Evolutionary conservation across 2,329 filamentous ascomycete genomes (phyloP), one percentile per base, ranked within the genome.

Genomic region (Colletotrichum sp.): DNA sequence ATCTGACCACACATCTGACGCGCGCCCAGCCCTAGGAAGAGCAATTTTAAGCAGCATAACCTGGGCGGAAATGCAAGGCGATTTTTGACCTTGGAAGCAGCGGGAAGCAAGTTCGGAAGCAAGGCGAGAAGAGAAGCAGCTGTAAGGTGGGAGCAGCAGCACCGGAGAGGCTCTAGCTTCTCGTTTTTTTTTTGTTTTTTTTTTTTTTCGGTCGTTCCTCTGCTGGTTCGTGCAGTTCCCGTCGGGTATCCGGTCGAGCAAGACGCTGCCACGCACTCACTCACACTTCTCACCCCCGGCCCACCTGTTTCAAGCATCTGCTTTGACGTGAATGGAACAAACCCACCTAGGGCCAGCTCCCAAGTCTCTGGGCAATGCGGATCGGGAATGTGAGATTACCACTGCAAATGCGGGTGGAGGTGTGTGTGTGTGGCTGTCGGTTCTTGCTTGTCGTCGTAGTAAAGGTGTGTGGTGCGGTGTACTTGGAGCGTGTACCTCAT

Each of bases 281-380:
- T 49, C 26, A 36, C 59, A 16, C 59, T 21, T n/a, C 66, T 28
- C 65, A 34, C 72, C 69, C 44, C 57, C 44, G 44, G 70, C 64
- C 73, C 69, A 76, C 73, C 57, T 73, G 73, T 76, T 76, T 76
- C 73, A 76, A 72, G 69, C 69, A 76, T 69, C 70, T 76, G 73
- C 73, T 76, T 76, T 76, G 73, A 76, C 73, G 57, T 72, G 73
- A 62, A 72, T 72, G 72, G 55, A 76, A 69, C 73, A 49, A 57
- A 34, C 55, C 73, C 55, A 71, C 72, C 64, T 49, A 49, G 21
- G 39, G 28, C 69, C 39, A 34, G 60, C 66, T 71, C 59, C 44
- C 44, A 49, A 36, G 63, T 49, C 28, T 55, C 69, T 64, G 57
- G 39, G 15, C 57, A 52, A 69, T 71, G 60, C 36, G 21, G 44